Evolutionary conservation across 2,329 filamentous ascomycete species (phyloP).

Genomic region (Plectosphaerella cucumerina): DNA sequence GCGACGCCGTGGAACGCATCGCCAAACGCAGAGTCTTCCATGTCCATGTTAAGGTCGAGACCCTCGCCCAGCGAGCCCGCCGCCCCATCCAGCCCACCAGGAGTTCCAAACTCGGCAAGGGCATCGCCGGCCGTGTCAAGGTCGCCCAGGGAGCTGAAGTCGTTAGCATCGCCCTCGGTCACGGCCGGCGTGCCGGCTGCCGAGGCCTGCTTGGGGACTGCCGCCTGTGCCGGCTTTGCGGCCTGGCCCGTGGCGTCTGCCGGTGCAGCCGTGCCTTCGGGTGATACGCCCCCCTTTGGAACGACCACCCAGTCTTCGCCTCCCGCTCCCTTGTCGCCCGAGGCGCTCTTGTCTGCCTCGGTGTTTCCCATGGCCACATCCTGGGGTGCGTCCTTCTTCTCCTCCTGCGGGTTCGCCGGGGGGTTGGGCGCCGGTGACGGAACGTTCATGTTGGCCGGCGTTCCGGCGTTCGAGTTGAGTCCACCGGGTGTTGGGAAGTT

Average conservation of each 20-base stretch:
- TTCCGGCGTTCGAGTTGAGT: slow-evolving; percentile 51
- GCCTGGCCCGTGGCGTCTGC: slow-evolving; percentile 15
- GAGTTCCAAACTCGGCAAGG: slow-evolving; percentile 61
- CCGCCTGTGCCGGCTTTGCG: slow-evolving; percentile 8
- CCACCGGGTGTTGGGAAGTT: slow-evolving; percentile 59
- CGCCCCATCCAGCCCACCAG: slow-evolving; percentile 32
- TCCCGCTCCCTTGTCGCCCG: slow-evolving; percentile 44
- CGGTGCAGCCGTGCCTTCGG: slow-evolving; percentile 23
- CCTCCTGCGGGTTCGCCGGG: background rate
- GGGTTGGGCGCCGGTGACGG: slow-evolving; percentile 37
- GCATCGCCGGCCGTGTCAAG: slow-evolving; percentile 70
- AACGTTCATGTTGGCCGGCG: slow-evolving; percentile 45
- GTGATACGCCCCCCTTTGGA: slow-evolving; percentile 53
- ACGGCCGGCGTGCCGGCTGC: slow-evolving; percentile 39
- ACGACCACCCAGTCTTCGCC: slow-evolving; percentile 73
- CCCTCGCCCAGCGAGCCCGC: slow-evolving; percentile 49
- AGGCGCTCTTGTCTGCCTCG: slow-evolving; percentile 27
- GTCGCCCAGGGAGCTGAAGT: slow-evolving; percentile 61
- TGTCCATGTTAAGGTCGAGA: slow-evolving; percentile 58
- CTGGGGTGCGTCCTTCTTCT: slow-evolving; percentile 6
- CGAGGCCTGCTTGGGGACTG: slow-evolving; percentile 32
- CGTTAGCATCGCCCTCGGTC: slow-evolving; percentile 46
- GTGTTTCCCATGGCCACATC: slow-evolving; percentile 53
- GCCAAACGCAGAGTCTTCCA: slow-evolving; percentile 79
- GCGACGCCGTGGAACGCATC: slow-evolving; percentile 72